Conservation (phyloP, 2,329 filamentous ascomycete genomes). For the Cladosporium austrohemisphaericum region DNA sequence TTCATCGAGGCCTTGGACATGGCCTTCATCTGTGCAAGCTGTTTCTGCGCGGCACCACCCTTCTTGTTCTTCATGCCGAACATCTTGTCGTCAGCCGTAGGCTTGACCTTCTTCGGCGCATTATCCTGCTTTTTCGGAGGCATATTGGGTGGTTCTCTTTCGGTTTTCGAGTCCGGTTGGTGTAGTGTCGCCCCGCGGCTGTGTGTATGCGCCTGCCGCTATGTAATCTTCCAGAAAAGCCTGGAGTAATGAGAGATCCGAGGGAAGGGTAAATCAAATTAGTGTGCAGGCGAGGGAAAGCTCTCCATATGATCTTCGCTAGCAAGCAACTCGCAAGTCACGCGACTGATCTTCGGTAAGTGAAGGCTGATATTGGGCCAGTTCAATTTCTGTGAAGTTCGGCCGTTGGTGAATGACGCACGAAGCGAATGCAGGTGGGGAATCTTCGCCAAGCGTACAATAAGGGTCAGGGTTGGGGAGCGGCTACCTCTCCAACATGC, state of each 20-base stretch:
- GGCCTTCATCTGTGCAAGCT: slow-evolving; percentile 78
- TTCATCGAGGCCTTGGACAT: slow-evolving; percentile 70
- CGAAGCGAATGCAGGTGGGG: not conserved
- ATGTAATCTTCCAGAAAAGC: not conserved
- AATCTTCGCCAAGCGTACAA: no score
- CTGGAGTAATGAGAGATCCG: not conserved
- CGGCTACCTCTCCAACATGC: no score
- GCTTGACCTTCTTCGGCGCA: slow-evolving; percentile 53
- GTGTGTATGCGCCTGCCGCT: slow-evolving; percentile 1
- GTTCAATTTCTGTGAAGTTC: slow-evolving; percentile 15
- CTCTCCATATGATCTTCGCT: slow-evolving; percentile 30
- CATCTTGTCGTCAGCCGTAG: slow-evolving; percentile 80
- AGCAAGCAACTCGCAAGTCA: slow-evolving; percentile 7
- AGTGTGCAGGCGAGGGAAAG: slow-evolving; percentile 32
- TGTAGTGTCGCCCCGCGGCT: slow-evolving; percentile 10
- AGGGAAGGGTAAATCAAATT: slow-evolving; percentile 13
- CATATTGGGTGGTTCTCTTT: slow-evolving; percentile 52
- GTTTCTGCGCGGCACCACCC: slow-evolving; percentile 81
- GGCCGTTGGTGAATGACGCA: slow-evolving; percentile 12
- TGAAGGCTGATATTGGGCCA: slow-evolving; percentile 1
- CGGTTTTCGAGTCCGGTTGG: not conserved
- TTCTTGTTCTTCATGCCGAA: slow-evolving; percentile 99
- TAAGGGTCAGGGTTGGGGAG: no score
- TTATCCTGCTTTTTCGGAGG: slow-evolving; percentile 60
- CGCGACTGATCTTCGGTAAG: slow-evolving; percentile 12